phyloP scores from a whole-genome alignment of 495 filamentous ascomycete species.

The Penicillium diatomitis region DNA sequence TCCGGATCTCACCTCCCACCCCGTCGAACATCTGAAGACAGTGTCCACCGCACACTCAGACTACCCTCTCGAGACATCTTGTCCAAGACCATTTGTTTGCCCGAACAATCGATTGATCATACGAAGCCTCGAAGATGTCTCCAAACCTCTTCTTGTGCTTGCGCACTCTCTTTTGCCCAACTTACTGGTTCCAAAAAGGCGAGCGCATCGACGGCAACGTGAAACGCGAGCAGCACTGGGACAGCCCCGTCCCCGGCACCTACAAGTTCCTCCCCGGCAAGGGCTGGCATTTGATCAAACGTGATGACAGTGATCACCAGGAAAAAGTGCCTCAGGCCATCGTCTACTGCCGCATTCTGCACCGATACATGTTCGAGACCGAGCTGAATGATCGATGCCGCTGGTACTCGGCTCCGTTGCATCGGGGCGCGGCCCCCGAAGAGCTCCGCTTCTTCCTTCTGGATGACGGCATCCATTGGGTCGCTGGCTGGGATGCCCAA shows the following conservation, averaged over 20 bases:
- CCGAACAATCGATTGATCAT: too few relatives aligned
- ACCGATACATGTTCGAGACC: conserved; percentile 37
- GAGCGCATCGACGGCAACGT: conserved; percentile 29
- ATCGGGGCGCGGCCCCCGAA: conserved; percentile 27
- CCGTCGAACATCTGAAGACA: too few relatives aligned
- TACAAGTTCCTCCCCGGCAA: conserved; percentile 36
- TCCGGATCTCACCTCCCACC: too few relatives aligned
- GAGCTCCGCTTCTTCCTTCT: conserved; percentile 35
- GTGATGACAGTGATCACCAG: conserved; percentile 27
- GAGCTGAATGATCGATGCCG: conserved; percentile 36
- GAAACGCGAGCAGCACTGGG: conserved; percentile 36
- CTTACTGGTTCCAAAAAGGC: conserved; percentile 37
- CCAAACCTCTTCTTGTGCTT: conserved; percentile 40
- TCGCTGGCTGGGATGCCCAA: conserved; percentile 36
- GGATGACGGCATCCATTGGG: conserved; percentile 35
- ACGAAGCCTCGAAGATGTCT: conserved; percentile 22
- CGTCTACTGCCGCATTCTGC: conserved; percentile 39
- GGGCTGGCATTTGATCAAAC: conserved; percentile 36
- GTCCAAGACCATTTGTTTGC: too few relatives aligned
- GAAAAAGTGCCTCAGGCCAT: conserved; percentile 33
- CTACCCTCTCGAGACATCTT: too few relatives aligned
- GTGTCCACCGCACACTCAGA: too few relatives aligned
- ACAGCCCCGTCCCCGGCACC: conserved; percentile 35
- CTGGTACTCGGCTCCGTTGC: conserved; percentile 28
- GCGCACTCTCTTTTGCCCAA: conserved; percentile 31